A percentile compares a stretch with the other conserved stretches of the same genome.
These are phyloP conservation scores for Pythium volutum DNA, from an alignment of 352 stramenopile genomes.

Conservation along the genomic window DNA sequence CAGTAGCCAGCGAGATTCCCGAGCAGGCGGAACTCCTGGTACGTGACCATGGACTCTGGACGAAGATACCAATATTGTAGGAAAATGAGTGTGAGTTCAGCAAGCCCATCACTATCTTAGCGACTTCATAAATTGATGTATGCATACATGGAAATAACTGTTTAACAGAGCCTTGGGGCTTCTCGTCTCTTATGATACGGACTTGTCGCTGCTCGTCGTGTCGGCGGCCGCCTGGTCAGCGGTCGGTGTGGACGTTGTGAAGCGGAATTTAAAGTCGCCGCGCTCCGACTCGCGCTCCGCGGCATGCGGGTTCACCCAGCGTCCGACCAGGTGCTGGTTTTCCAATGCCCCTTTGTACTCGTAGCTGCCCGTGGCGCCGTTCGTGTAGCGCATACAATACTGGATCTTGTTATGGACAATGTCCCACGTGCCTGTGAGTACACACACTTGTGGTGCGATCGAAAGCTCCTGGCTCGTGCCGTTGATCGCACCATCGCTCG, in stretches of 20 bases:
- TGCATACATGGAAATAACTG: too few species aligned
- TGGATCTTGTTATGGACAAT: not conserved
- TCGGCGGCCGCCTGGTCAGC: too few species aligned
- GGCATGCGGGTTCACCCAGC: not conserved
- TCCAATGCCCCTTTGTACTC: conserved; percentile 6
- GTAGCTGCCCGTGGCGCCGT: conserved; percentile 3
- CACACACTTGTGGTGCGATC: conserved; percentile 15
- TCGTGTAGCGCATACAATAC: conserved; percentile 5
- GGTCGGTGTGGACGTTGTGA: not conserved
- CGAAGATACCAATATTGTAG: too few species aligned
- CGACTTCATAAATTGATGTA: too few species aligned
- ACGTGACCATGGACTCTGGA: not conserved
- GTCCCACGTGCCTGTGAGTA: conserved; percentile 5
- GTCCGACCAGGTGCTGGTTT: not conserved
- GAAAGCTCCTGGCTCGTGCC: conserved; percentile 9
- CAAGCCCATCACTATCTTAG: too few species aligned
- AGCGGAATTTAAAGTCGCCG: conserved; percentile 1
- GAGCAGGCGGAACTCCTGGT: not conserved
- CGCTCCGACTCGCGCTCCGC: not conserved
- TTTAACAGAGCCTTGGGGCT: too few species aligned
- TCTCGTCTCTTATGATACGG: too few species aligned
- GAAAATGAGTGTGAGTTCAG: too few species aligned
- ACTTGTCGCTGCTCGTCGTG: too few species aligned
- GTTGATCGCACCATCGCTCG: not conserved
- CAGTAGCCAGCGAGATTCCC: conserved; percentile 2